Base-by-base conservation (phyloP, 371 early-diverging fungal species). In the Coemansia sp. region DNA sequence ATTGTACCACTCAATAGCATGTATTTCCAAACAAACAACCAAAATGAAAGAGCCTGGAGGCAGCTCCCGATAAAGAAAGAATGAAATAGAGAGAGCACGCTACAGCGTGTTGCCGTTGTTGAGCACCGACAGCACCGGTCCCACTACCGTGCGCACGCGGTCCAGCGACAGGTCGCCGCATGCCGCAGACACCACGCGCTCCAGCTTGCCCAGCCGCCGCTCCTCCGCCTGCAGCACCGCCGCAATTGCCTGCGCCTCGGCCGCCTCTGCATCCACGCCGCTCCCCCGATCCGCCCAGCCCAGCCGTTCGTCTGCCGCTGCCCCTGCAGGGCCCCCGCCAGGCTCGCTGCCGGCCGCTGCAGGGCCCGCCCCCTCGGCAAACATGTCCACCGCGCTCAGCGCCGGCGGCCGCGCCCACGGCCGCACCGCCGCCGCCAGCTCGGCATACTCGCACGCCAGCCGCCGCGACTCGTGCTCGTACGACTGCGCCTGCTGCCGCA, bases 81-180 rank as follows among this genome's bases (percentile, higher is more conserved):
- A 14, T 10, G 18, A 55, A 16, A 40, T 39, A 24, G 38, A 55
- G 24, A 43, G 31, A 29, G 8, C 36, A 9, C 38, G 34, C 4
- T 55, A 70, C 36, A 64, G 61, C 12, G 74, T 59, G 44, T 55
- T 65, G 39, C 74, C 74, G 65, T 64, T 58, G 58, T 74, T 74
- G 9, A 74, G 69, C 39, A 74, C 69, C 12, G 74, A 74, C 34
- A 74, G 57, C 36, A 75, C 75, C 1, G 75, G 75, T 11, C 67
- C 71, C 43, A 75, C 75, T 4, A 71, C 75, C 6, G 67, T 61
- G 24, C 75, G 67, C 54, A 75, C 75, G 11, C 62, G 48, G 60
- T 75, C 75, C 32, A 75, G 57, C n/a, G 75, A 16, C 67, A 75
- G 40, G 37, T 75, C 72, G 29, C 75, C 75, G 40, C 75, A 75